Conservation (phyloP, 2,329 filamentous ascomycete species). For the Colletotrichum euphorbiae region DNA sequence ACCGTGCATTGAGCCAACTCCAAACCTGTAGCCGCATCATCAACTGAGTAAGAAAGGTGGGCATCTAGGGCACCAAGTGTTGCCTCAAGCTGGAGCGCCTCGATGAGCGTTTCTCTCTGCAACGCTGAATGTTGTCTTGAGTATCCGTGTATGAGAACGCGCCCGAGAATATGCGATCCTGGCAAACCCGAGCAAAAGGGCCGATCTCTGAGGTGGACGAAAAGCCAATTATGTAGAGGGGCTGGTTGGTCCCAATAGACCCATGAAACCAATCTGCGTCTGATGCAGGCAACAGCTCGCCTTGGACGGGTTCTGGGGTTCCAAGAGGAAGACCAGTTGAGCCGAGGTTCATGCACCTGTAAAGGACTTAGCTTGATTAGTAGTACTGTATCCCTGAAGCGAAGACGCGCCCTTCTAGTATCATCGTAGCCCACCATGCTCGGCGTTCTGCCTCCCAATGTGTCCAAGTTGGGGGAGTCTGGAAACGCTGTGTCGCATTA, state of each 20-base stretch:
- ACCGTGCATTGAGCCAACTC: slow-evolving; percentile 36
- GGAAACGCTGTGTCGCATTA: slow-evolving; percentile 45
- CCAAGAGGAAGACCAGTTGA: slow-evolving; percentile 42
- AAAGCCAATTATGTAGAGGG: slow-evolving; percentile 40
- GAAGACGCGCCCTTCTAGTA: slow-evolving; percentile 48
- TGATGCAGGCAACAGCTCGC: slow-evolving; percentile 45
- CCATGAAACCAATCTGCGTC: slow-evolving; percentile 46
- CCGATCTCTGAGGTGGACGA: slow-evolving; percentile 35
- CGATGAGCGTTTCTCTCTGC: slow-evolving; percentile 11
- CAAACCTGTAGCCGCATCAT: not conserved
- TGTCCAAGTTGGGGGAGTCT: slow-evolving; percentile 44
- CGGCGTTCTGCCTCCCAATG: slow-evolving; percentile 49
- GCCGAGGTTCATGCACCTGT: slow-evolving; percentile 43
- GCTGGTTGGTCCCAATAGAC: slow-evolving; percentile 44
- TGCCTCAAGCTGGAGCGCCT: slow-evolving; percentile 38
- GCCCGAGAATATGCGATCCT: slow-evolving; percentile 48
- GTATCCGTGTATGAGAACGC: slow-evolving; percentile 44
- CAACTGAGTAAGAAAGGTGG: not conserved
- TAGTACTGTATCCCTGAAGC: too few species aligned
- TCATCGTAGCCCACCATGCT: slow-evolving; percentile 49
- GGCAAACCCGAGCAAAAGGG: slow-evolving; percentile 47
- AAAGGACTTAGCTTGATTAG: not conserved
- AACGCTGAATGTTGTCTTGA: not conserved
- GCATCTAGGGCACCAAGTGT: slow-evolving; percentile 5
- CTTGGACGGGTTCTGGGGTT: slow-evolving; percentile 44